Percentiles rank a stretch among this genome's conserved stretches.
phyloP scores from a whole-genome alignment of 495 filamentous ascomycete species.

The Talaromyces wortmannii region DNA sequence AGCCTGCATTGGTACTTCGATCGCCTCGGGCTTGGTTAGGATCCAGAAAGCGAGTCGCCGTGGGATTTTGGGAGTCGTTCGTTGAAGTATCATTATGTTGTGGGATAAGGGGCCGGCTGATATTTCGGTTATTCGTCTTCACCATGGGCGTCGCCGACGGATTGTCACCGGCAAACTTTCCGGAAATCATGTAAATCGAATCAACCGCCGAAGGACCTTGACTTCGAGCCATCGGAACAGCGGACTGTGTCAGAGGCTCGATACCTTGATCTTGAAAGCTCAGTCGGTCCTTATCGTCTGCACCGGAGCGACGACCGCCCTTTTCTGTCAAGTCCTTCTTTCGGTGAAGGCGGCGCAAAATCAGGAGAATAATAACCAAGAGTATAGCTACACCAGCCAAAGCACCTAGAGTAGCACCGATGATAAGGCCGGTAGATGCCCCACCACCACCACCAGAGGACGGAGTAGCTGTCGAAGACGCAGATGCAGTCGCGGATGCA shows the following conservation, averaged over 20 bases:
- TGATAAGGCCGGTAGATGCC: slow-evolving; percentile 44
- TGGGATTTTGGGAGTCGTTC: not conserved
- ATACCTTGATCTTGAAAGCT: slow-evolving; percentile 60
- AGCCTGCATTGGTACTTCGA: slow-evolving; percentile 49
- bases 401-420: slow-evolving; percentile 74
- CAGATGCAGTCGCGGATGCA: slow-evolving; percentile 22
- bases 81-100: not conserved
- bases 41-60: not conserved
- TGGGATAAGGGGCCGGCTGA: slow-evolving; percentile 1
- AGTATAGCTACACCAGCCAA: slow-evolving; percentile 66
- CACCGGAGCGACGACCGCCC: slow-evolving; percentile 41
- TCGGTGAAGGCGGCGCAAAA: slow-evolving; percentile 57
- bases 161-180: slow-evolving; percentile 30
- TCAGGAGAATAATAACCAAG: slow-evolving; percentile 59
- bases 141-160: slow-evolving; percentile 12
- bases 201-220: slow-evolving; percentile 37
- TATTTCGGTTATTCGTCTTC: slow-evolving; percentile 10
- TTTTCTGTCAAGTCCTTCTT: slow-evolving; percentile 45
- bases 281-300: slow-evolving; percentile 51
- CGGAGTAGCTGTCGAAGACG: slow-evolving; percentile 21
- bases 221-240: slow-evolving; percentile 36
- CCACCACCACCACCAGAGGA: slow-evolving; percentile 19
- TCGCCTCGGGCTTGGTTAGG: slow-evolving; percentile 22
- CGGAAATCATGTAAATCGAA: slow-evolving; percentile 37
- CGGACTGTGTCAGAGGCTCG: slow-evolving; percentile 37